These are phyloP conservation scores for Toxicodendron radicans DNA, from an alignment of 345 rosid species.

Conservation along the genomic window DNA sequence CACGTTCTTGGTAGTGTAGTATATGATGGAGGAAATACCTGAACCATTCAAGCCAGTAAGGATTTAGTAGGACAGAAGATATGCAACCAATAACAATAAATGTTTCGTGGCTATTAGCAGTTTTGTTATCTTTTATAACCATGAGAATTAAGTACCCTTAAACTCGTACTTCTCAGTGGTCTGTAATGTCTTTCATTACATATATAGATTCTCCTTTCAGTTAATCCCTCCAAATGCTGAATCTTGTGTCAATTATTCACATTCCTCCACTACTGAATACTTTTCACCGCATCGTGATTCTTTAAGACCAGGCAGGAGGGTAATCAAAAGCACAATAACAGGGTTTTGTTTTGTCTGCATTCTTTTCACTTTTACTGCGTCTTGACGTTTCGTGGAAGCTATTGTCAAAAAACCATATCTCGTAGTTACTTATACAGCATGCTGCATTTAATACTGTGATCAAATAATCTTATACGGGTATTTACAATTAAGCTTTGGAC, in stretches of 20 bases:
- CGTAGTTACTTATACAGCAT: too few species aligned
- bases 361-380: not conserved
- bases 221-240: not conserved
- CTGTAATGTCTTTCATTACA: not conserved
- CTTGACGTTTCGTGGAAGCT: slow-evolving; percentile 22
- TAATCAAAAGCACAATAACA: not conserved
- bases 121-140: not conserved
- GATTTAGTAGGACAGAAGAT: not conserved
- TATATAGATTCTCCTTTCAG: not conserved
- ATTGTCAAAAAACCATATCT: not conserved
- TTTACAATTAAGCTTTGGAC: too few species aligned
- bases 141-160: not conserved
- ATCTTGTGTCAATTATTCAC: too few species aligned
- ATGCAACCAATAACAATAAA: too few species aligned
- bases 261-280: too few species aligned
- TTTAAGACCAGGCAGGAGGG: not conserved
- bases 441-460: too few species aligned
- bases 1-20: too few species aligned
- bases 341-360: not conserved
- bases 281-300: not conserved
- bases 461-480: too few species aligned
- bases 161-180: not conserved
- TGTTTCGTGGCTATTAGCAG: not conserved
- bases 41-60: too few species aligned
- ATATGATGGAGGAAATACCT: too few species aligned